Conservation (phyloP, 805 yeast genomes). For the Starmerella lactis-condensi region DNA sequence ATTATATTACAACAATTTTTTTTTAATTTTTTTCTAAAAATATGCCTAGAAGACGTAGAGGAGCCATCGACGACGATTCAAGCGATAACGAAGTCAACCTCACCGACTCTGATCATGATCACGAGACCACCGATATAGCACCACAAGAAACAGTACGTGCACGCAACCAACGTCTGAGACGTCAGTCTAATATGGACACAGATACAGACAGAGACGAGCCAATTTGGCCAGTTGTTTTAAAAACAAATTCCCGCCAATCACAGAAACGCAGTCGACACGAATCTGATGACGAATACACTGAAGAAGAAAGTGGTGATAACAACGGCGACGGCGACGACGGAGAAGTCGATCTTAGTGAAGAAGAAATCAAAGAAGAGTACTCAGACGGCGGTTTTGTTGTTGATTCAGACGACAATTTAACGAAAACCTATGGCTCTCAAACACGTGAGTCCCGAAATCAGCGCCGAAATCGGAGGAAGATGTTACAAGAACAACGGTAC, state of each 20-base stretch:
- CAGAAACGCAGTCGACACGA: neutral
- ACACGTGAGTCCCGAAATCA: slow-evolving; percentile 1
- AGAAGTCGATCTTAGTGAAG: slow-evolving; percentile 3
- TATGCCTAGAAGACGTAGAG: neutral
- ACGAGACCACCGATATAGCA: too few species aligned
- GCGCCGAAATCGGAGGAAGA: slow-evolving; percentile 3
- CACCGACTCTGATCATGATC: too few species aligned
- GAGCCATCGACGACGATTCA: neutral
- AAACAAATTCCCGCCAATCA: neutral
- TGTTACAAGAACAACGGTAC: neutral
- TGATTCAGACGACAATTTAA: slow-evolving; percentile 1
- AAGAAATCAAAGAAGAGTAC: slow-evolving; percentile 7
- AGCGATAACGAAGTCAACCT: neutral
- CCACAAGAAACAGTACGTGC: neutral
- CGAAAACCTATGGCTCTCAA: neutral
- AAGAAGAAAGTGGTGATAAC: neutral
- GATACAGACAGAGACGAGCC: neutral
- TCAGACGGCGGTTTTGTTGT: slow-evolving; percentile 13
- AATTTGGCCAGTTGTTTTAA: neutral
- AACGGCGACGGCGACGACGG: slow-evolving; percentile 1
- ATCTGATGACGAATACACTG: slow-evolving; percentile 8
- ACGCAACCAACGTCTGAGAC: neutral
- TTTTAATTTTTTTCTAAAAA: neutral
- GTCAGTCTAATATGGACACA: neutral
- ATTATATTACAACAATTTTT: neutral